These are phyloP conservation scores for Carex littledalei DNA, from an alignment of 176 grass and related monocot species.

Conservation along the genomic window DNA sequence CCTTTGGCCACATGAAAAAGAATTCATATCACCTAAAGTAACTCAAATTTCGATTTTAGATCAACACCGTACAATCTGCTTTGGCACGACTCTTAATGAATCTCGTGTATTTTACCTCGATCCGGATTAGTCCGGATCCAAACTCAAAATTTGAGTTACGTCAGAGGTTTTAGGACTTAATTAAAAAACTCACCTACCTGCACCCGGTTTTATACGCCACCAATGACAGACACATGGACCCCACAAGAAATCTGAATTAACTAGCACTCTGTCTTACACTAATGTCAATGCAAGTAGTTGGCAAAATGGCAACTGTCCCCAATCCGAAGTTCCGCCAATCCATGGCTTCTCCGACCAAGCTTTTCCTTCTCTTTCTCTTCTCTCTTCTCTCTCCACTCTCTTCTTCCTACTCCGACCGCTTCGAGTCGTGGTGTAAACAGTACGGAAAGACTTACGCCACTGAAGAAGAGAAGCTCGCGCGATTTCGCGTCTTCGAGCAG, in stretches of 20 bases:
- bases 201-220: neutral
- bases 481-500: conserved; percentile 19
- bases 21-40: neutral
- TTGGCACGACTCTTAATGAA: too few species aligned
- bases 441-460: conserved; percentile 8
- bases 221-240: neutral
- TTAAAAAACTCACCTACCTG: neutral
- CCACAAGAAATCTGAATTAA: neutral
- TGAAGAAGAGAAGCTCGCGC: conserved; percentile 6
- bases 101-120: too few species aligned
- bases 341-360: neutral
- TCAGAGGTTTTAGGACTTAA: too few species aligned
- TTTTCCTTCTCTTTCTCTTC: neutral
- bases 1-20: neutral
- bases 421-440: conserved; percentile 1
- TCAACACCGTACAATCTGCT: too few species aligned
- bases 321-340: neutral
- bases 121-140: too few species aligned
- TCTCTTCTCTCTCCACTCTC: neutral
- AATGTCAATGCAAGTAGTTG: too few species aligned
- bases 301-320: neutral
- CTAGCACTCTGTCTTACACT: neutral
- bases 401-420: neutral
- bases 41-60: too few species aligned
- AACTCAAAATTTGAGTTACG: too few species aligned